A percentile compares a stretch with the other conserved stretches of the same genome.
Evolutionary conservation across 2,329 filamentous ascomycete species (phyloP).

Genomic region (Westerdykella ornata): DNA sequence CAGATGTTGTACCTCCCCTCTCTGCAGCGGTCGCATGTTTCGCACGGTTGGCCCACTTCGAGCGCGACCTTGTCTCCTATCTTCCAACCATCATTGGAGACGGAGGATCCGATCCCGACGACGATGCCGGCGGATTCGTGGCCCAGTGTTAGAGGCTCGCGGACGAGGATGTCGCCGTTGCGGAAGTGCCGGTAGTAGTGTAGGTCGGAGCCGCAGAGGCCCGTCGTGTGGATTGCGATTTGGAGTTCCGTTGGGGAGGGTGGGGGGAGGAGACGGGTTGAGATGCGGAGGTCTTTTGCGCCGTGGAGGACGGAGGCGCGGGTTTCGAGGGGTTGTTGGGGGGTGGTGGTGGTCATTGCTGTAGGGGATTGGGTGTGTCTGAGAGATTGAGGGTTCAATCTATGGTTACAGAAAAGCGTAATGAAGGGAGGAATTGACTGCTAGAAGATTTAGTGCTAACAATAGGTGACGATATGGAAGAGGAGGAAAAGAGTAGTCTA

Average conservation of each 20-base stretch:
- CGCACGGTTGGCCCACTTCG: slow-evolving; percentile 84
- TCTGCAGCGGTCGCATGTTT: slow-evolving; percentile 51
- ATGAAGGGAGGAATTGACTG: no score
- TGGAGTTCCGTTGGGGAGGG: slow-evolving; percentile 54
- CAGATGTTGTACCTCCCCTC: slow-evolving; percentile 58
- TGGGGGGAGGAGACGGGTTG: slow-evolving; percentile 44
- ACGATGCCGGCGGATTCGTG: slow-evolving; percentile 76
- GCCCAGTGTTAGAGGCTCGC: slow-evolving; percentile 72
- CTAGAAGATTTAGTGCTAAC: no score
- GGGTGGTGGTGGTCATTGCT: background rate
- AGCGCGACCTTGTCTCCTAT: slow-evolving; percentile 81
- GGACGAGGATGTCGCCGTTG: slow-evolving; percentile 79
- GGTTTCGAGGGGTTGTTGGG: slow-evolving; percentile 25
- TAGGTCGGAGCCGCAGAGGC: slow-evolving; percentile 64
- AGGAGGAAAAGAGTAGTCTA: no score
- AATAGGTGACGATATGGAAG: no score
- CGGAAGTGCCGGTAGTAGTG: slow-evolving; percentile 85
- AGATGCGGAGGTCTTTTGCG: slow-evolving; percentile 54
- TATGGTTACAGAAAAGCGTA: no score
- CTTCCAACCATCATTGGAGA: slow-evolving; percentile 50
- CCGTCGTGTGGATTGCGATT: slow-evolving; percentile 58
- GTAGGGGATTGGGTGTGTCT: no score
- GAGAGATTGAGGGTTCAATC: no score
- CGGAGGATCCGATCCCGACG: slow-evolving; percentile 59
- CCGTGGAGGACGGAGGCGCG: slow-evolving; percentile 54